Percentiles rank a stretch among this genome's conserved stretches.
Conservation (phyloP, 2,329 filamentous ascomycete genomes). For the Alternaria dauci region DNA sequence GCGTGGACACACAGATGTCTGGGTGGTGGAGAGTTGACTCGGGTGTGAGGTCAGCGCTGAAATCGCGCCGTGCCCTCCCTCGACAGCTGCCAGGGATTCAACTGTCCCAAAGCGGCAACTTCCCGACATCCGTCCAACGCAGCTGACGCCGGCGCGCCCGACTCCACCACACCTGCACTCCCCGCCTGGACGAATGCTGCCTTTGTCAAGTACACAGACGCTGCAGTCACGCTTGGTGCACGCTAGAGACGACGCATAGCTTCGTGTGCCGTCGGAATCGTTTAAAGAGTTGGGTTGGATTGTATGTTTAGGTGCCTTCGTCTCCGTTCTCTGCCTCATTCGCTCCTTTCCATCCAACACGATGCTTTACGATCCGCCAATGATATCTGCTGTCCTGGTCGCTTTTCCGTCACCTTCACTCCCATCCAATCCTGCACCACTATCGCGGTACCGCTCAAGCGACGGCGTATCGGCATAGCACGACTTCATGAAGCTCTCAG, state of each 20-base stretch:
- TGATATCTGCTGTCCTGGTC: constrained; percentile 10
- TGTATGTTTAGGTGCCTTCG: not conserved
- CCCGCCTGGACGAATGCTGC: too few relatives aligned
- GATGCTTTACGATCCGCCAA: constrained; percentile 8
- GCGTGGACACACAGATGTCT: not conserved
- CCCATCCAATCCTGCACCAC: not conserved
- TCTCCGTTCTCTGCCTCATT: not conserved
- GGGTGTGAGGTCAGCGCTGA: constrained; percentile 18
- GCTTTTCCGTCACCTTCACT: not conserved
- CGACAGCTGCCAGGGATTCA: constrained; percentile 4
- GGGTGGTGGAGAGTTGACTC: constrained; percentile 4
- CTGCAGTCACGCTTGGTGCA: not conserved
- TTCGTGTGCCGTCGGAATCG: too few relatives aligned
- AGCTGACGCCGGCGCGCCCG: not conserved
- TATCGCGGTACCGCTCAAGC: constrained; percentile 15
- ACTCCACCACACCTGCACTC: not conserved
- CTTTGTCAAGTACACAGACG: too few relatives aligned
- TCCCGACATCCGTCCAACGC: constrained; percentile 5
- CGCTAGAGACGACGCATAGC: not conserved
- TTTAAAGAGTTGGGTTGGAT: not conserved
- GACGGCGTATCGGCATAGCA: constrained; percentile 54
- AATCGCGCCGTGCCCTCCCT: constrained; percentile 8
- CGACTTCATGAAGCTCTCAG: constrained; percentile 43
- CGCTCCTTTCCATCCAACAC: not conserved
- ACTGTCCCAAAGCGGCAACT: constrained; percentile 13